Base-by-base conservation (phyloP, 345 rosid genomes). In the Gynandropsis gynandra region DNA sequence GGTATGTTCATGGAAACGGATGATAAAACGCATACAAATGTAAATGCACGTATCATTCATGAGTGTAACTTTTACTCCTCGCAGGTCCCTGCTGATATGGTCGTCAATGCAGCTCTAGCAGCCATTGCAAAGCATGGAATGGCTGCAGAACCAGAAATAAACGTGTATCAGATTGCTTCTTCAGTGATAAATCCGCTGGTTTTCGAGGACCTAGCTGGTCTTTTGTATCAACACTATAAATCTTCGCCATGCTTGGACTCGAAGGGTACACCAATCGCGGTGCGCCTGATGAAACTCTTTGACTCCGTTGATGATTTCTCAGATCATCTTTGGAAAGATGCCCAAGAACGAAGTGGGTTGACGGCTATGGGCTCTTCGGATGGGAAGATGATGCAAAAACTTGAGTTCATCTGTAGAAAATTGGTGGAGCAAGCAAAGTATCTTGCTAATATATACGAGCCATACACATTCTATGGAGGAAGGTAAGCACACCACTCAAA, bases 381-480 rank as follows among this genome's bases (percentile, higher is more conserved):
- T 15, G 72, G 67, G 66, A 85, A 81, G 56, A 61, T 82, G 60
- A 59, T 82, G 7, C 76, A 65, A 52, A 84, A 76, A 42, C 70
- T 79, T 5, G 79, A 87, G 58, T 51, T 66, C 7, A 69, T 92
- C 7, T 78, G 95, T 72, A 75, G 69, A 54, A 87, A 82, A 58
- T 78, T 87, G 4, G 74, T 87, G 35, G 96, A 90, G 47, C 98
- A 84, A 61, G 93, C 86, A 0, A 82, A 85, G 82, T 66, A 85
- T 46, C 54, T 84, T 70, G 96, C 96, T 4, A 71, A 70, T 58
- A 76, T 84, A 27, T 90, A 90, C 16, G 82, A 82, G 69, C 98
- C 96, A 12, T 92, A 85, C 70, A 70, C 97, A 47, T 87, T 87
- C 55, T 85, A 92, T 58, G 74, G 80, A 27, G 97, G 98, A 74